These are phyloP conservation scores for Aspergillus quadricinctus DNA, from an alignment of 2,329 filamentous ascomycete genomes.

Conservation along the genomic window DNA sequence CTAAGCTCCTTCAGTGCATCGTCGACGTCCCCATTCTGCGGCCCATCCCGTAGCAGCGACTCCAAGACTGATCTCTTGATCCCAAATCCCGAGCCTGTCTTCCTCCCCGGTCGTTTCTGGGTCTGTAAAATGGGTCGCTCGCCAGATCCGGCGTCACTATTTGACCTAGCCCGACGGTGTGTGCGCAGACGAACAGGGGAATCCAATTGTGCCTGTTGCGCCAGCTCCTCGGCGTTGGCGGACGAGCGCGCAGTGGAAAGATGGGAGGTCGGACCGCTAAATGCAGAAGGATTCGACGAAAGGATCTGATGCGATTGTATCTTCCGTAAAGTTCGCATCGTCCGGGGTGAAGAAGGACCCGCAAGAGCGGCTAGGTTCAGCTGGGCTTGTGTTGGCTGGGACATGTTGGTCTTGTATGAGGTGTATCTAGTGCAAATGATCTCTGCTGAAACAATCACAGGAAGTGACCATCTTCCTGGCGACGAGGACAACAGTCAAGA, in stretches of 20 bases:
- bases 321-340: slow-evolving; percentile 64
- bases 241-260: slow-evolving; percentile 26
- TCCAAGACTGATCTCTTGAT: slow-evolving; percentile 58
- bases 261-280: slow-evolving; percentile 61
- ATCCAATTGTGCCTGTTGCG: slow-evolving; percentile 24
- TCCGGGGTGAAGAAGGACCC: slow-evolving; percentile 42
- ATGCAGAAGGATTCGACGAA: slow-evolving; percentile 52
- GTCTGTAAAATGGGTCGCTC: slow-evolving; percentile 21
- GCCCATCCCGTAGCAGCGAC: slow-evolving; percentile 73
- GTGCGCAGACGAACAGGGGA: slow-evolving; percentile 22
- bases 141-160: slow-evolving; percentile 62
- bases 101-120: slow-evolving; percentile 36
- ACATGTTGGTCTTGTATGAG: slow-evolving; percentile 2
- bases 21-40: slow-evolving; percentile 60
- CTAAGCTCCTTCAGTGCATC: slow-evolving; percentile 44
- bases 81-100: slow-evolving; percentile 43
- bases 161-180: slow-evolving; percentile 59
- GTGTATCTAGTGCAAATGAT: not conserved
- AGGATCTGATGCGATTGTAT: slow-evolving; percentile 69
- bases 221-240: slow-evolving; percentile 20
- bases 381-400: slow-evolving; percentile 21
- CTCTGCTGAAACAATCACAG: slow-evolving; percentile 5
- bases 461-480: slow-evolving; percentile 21
- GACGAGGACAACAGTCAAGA: not conserved
- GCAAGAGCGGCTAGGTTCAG: slow-evolving; percentile 23